Evolutionary conservation across 2,329 filamentous ascomycete species (phyloP).

Genomic region (Aspergillus fructus): DNA sequence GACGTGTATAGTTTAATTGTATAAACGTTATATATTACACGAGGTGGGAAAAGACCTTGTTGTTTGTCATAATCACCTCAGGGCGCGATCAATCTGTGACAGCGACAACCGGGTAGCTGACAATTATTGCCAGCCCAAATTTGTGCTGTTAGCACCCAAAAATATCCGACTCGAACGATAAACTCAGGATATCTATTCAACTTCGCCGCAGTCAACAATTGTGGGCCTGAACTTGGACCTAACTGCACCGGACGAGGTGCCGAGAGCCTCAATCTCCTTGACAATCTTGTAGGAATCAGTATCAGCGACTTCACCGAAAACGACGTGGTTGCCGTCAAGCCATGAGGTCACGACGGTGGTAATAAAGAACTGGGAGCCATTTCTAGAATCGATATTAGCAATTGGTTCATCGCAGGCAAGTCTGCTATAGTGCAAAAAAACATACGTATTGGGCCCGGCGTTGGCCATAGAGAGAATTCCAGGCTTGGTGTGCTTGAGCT

Average conservation of each 20-base stretch:
- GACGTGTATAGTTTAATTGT: neutral
- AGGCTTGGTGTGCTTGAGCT: constrained; percentile 67
- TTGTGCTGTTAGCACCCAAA: constrained; percentile 5
- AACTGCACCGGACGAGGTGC: constrained; percentile 52
- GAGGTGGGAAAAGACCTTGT: constrained; percentile 14
- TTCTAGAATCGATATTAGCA: constrained; percentile 39
- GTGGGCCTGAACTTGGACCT: constrained; percentile 56
- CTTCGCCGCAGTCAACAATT: constrained; percentile 53
- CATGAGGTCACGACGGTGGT: constrained; percentile 66
- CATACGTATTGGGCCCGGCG: constrained; percentile 86
- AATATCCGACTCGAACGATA: neutral
- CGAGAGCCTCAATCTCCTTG: constrained; percentile 60
- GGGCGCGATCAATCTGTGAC: neutral
- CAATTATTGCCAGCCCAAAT: neutral
- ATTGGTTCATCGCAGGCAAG: neutral
- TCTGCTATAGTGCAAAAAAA: constrained; percentile 6
- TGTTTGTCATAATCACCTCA: neutral
- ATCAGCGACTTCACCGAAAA: constrained; percentile 65
- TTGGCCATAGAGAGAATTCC: constrained; percentile 94
- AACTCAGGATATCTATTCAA: constrained; percentile 20
- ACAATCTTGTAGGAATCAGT: constrained; percentile 54
- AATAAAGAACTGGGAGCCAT: constrained; percentile 73
- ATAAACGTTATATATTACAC: constrained; percentile 33
- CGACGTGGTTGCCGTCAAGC: constrained; percentile 69
- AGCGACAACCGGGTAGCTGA: neutral